Evolutionary conservation across 441 rosid species (phyloP), one percentile per base, ranked within the genome.

Genomic region (Hypseocharis bilobata): DNA sequence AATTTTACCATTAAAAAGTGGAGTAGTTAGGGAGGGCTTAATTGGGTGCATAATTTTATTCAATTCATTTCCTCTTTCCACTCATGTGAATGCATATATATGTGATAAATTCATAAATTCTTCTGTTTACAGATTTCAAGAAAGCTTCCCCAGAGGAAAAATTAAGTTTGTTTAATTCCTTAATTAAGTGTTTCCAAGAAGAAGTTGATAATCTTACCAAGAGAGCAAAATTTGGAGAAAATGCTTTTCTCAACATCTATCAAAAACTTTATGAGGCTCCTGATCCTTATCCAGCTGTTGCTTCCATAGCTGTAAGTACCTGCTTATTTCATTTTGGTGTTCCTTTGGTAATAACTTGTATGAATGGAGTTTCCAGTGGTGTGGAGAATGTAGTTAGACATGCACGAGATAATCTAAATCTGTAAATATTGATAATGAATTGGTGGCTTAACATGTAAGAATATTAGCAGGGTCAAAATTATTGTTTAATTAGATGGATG

Each of bases 221-320:
- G 84, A 89, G 99, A 79, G 98, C 99, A 36, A 94, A 94, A 74
- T 91, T 84, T 79, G 99, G 98, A 70, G 98, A 94, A 77, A 94
- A 94, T 81, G 86, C 98, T 69, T 91, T 94, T 79, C 92, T 94
- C 55, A 91, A 94, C 75, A 88, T 94, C 71, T 94, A 91, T 80
- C 99, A 91, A 76, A 94, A 94, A 70, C 89, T 94, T 38, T 91
- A 94, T 75, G 99, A 94, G 85, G 99, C 98, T 62, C 99, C 99
- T 30, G 99, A 94, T 82, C 99, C 98, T 60, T 89, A 82, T 82
- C 96, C 91, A 1, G 87, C 96, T 67, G 94, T 91, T 78, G 92
- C 96, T 75, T 89, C 98, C 26, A 83, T 85, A 74, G 81, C 96
- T 76, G 98, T 94, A 80, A 89, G 89, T 79, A 61, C 57, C 63